Evolutionary conservation across 1,284 basidiomycete species (phyloP), one percentile per base, ranked within the genome.

Genomic region (Ganoderma sinense): DNA sequence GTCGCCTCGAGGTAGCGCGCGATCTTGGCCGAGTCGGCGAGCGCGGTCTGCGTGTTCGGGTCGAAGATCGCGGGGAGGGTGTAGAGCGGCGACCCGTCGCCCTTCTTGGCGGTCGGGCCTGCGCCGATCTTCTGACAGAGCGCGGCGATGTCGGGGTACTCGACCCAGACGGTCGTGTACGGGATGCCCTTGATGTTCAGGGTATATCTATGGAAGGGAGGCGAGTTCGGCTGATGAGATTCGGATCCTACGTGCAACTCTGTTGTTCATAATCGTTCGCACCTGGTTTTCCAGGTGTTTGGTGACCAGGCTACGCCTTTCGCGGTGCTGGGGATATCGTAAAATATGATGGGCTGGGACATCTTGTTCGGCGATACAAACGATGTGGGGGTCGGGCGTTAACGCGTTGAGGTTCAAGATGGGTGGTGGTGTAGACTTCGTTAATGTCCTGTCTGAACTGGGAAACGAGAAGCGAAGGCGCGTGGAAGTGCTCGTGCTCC

Each of bases 131-230:
- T 68, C 69, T 76, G 75, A 64, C 74, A 75, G 13, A 76, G 63
- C 10, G 71, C 56, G 58, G 76, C 79, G 74, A 83, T 79, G 69
- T 82, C 80, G 4, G 80, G 81, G 65, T 78, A 82, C 59, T 81
- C 78, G 43, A 64, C 62, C 62, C 62, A 64, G 62, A 55, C 51
- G 62, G 62, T 64, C 20, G 40, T 39, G 62, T 64, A 83, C 2
- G 77, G 69, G 13, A 83, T 65, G 16, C 76, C 75, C 63, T 83
- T 83, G 73, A 77, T 79, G 67, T 79, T 79, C 26, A 84, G 70
- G 1, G 77, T 70, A 36, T 76, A 74, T 58, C 82, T 82, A 62
- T 36, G 36, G 6, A 36, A 1, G 48, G 23, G 48, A 3, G n/a
- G 23, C 11, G 23, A 11, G 10, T 23, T 8, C 48, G 13, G 13